Evolutionary conservation across 345 rosid genomes (phyloP), one percentile per base, ranked within the genome.

Genomic region (Diplotaxis tenuifolia): DNA sequence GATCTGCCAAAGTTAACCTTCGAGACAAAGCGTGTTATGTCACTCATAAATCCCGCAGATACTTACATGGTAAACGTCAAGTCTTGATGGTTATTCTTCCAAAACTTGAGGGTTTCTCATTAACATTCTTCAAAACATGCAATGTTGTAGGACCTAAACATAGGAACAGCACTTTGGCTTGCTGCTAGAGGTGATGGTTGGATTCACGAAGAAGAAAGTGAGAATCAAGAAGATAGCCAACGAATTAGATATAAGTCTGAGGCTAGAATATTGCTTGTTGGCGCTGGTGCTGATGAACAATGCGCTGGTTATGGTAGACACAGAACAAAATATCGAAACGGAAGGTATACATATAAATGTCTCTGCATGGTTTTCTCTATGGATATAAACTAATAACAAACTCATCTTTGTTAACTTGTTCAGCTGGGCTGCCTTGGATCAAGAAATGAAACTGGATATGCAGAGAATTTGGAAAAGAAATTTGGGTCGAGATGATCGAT

Each of bases 291-390:
- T 23, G 99, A 94, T 80, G 96, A 94, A 78, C 97, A 92, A 73
- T 94, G 99, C 83, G 99, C 99, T 70, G 99, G 99, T 75, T 94
- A 94, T 73, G 96, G 97, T 68, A 83, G 97, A 68, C 97, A 94
- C 72, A 89, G 73, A 82, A 94, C 98, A 29, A 91, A 89, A 66
- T 94, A 84, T 67, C 79, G 85, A 83, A 65, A 85, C 65, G 92
- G 87, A 63, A 84, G 99, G 99, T 94, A 80, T 20, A 40, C 56
- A 29, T 7, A 23, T 8, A 23, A 11, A 38, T 27, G 3, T 57
- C 11, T n/a, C 5, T 32, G 11, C 59, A 15, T 2, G 57, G 2
- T 12, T 7, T 14, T 6, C 28, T 23, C 42, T 69, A 23, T 58
- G 55, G 0, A 50, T 65, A 34, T 27, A 50, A 40, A 72, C 29